Base-by-base conservation (phyloP, 2,329 filamentous ascomycete species). In the Ceratocystis ficicola region DNA sequence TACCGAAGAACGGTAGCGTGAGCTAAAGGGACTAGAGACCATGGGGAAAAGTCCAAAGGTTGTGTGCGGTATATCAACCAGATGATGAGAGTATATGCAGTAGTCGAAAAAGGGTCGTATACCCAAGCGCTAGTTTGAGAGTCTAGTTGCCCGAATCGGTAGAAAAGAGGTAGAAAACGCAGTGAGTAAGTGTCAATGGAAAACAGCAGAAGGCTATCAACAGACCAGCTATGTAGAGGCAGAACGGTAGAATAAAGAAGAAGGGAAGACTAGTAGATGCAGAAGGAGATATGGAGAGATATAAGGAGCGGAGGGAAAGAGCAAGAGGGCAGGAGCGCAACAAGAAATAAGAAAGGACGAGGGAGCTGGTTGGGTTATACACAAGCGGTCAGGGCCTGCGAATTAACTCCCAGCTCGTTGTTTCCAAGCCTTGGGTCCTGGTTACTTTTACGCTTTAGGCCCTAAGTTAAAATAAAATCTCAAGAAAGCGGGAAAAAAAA, bases 21-120 rank as follows among this genome's bases (percentile, higher is more conserved):
- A 65, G 60, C 63, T 60, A 30, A 68, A 68, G 3, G 63, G 66
- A 22, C 62, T 63, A 28, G 60, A 64, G 20, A 68, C 66, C 66
- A 68, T 68, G 50, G 25, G 36, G 12, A 50, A 32, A 12, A 32
- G 10, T 4, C 10, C 1, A 12, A 15, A 41, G 36, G 36, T 41
- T 41, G 36, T 10, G 10, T 41, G 10, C 10, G 2, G 32, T 36
- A 12, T 36, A 36, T 36, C 3, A 41, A 41, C 36, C 36, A 15
- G 36, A 41, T 41, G 36, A 41, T 41, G 36, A 41, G 3, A 15
- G 36, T 15, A 41, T 12, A 41, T 41, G 15, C 0, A 41, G 15
- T 1, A 15, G 36, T 12, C 12, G 36, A 12, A 41, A 41, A 36
- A 41, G 36, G 1, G 36, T 5, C 36, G 36, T 41, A 41, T 12